Conservation (phyloP, 768 basidiomycete genomes). For the Amanita brunnescens region DNA sequence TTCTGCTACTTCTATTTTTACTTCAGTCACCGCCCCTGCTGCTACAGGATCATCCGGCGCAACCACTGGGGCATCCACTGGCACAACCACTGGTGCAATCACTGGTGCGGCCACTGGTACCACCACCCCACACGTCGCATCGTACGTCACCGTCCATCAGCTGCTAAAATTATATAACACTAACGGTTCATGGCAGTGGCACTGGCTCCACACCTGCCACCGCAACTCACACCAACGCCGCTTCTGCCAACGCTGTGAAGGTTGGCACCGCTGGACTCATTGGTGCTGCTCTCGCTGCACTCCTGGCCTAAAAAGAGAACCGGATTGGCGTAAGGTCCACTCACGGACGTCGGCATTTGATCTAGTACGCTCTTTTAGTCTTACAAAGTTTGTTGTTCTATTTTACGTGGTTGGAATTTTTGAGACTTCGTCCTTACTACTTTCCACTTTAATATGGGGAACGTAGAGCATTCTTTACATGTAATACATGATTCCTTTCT, state of each 20-base stretch:
- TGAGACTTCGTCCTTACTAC: not conserved
- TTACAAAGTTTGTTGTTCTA: too few species aligned
- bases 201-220: slow-evolving; percentile 5
- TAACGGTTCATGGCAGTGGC: not conserved
- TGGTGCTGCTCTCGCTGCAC: slow-evolving; percentile 35
- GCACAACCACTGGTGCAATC: not conserved
- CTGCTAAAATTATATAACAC: too few species aligned
- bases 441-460: not conserved
- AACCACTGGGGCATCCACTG: too few species aligned
- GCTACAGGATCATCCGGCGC: slow-evolving; percentile 8
- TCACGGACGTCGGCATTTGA: not conserved
- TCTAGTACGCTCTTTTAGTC: slow-evolving; percentile 10
- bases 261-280: slow-evolving; percentile 33
- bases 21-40: slow-evolving; percentile 9
- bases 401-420: too few species aligned
- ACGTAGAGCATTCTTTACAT: not conserved
- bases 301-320: slow-evolving; percentile 26
- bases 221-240: slow-evolving; percentile 17
- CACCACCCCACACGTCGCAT: too few species aligned
- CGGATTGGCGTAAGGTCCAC: slow-evolving; percentile 4
- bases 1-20: slow-evolving; percentile 4
- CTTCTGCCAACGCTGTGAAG: slow-evolving; percentile 22
- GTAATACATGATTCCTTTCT: slow-evolving; percentile 2
- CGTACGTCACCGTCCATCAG: not conserved
- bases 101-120: too few species aligned